phyloP scores from a whole-genome alignment of 768 basidiomycete species.

The Russula lepida region DNA sequence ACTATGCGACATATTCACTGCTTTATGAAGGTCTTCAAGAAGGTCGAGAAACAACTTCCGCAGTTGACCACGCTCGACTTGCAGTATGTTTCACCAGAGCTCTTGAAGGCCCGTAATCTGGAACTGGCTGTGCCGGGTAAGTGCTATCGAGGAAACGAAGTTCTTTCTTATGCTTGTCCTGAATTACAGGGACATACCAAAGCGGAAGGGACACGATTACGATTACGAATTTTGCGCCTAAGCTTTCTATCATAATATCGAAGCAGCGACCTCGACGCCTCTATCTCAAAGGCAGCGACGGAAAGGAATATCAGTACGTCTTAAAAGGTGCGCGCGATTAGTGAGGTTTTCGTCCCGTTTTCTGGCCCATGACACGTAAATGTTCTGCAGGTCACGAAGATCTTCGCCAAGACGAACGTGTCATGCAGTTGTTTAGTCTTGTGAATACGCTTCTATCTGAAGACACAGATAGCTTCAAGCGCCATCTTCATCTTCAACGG shows the following conservation, averaged over 20 bases:
- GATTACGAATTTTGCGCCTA: constrained; percentile 80
- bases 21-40: constrained; percentile 74
- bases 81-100: constrained; percentile 92
- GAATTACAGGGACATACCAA: constrained; percentile 72
- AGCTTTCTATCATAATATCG: constrained; percentile 88
- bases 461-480: constrained; percentile 92
- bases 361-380: not conserved
- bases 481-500: constrained; percentile 88
- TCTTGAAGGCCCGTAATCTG: constrained; percentile 81
- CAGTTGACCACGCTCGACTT: constrained; percentile 84
- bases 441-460: constrained; percentile 91
- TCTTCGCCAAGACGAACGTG: constrained; percentile 95
- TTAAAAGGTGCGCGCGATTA: constrained; percentile 66
- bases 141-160: constrained; percentile 12
- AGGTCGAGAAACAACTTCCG: constrained; percentile 89
- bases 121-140: constrained; percentile 94
- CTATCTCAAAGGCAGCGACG: constrained; percentile 82
- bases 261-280: constrained; percentile 93
- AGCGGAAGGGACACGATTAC: constrained; percentile 75
- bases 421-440: constrained; percentile 97
- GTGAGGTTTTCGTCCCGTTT: not conserved
- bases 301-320: constrained; percentile 83
- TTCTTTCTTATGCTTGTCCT: not conserved
- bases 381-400: constrained; percentile 80
- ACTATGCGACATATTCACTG: not conserved